Conservation (phyloP, 2,329 filamentous ascomycete species). For the Neonectria magnoliae region DNA sequence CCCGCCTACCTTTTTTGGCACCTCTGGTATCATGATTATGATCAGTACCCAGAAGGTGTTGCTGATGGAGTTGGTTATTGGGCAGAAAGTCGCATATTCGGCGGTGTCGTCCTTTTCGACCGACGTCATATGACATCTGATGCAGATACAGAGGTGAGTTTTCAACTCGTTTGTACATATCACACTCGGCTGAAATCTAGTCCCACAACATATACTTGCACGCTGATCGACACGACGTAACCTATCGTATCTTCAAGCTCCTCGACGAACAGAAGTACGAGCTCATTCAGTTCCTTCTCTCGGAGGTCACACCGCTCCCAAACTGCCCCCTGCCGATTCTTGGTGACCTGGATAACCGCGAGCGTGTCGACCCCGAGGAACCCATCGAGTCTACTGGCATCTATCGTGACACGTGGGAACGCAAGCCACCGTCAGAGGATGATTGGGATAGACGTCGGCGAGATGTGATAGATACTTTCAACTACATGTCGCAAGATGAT, state of each 20-base stretch:
- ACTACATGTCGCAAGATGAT: neutral
- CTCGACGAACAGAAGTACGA: conserved; percentile 35
- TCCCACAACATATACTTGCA: conserved; percentile 36
- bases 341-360: neutral
- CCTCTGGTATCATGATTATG: conserved; percentile 17
- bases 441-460: conserved; percentile 16
- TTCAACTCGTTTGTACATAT: neutral
- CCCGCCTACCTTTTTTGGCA: conserved; percentile 43
- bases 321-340: conserved; percentile 17
- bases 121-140: conserved; percentile 18
- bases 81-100: conserved; percentile 29
- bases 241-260: conserved; percentile 41
- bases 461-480: neutral
- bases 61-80: conserved; percentile 26
- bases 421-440: conserved; percentile 9
- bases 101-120: conserved; percentile 24
- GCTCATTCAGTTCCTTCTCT: conserved; percentile 36
- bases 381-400: conserved; percentile 23
- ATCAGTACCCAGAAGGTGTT: conserved; percentile 22
- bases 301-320: neutral
- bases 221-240: conserved; percentile 24
- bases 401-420: conserved; percentile 31
- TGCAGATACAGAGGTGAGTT: neutral
- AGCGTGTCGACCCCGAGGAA: conserved; percentile 27
- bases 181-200: conserved; percentile 6